Evolutionary conservation across 208 protist genomes (phyloP), one percentile per base, ranked within the genome.

Genomic region (Trypanosoma caninum): DNA sequence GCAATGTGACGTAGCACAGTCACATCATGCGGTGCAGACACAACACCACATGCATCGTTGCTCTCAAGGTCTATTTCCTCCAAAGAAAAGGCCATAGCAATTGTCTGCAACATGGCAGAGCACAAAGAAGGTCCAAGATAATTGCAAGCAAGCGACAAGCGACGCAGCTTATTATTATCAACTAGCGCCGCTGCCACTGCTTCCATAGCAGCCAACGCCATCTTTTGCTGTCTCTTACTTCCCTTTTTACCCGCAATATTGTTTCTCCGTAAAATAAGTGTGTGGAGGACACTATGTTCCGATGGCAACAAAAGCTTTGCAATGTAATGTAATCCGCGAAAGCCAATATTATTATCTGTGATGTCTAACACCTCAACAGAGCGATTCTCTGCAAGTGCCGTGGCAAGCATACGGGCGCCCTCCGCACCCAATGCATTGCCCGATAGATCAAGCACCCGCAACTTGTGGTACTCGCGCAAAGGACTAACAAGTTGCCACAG

Each of bases 401-500:
- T 78, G 38, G 87, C 87, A 20, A 96, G 45, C 76, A 96, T 93
- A 31, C 75, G 78, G 6, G 86, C 80, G 4, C 90, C 90, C 18
- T 59, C 58, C 22, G 78, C 62, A 0, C 76, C 66, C n/a, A 96
- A 59, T 16, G 56, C 37, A 65, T 96, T 96, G 23, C 84, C 82
- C 8, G 75, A 74, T 10, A 96, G 74, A 61, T 96, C 84, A 9
- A 96, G 74, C 46, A 77, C 76, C 14, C 74, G 65, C 14, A 96
- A 73, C 0, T 77, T 62, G 58, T 96, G 82, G 54, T 87, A 94
- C 23, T 71, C 65, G n/a, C 72, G 71, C 5, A 96, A 72, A 0
- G 90, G 90, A 4, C 62, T 67, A 35, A 94, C 52, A 7, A 96
- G 71, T 34, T 57, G 71, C 83, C 87, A 92, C 20, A 96, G 74